These are phyloP conservation scores for Xylogone sp. DNA, from an alignment of 2,329 filamentous ascomycete genomes.

Conservation along the genomic window DNA sequence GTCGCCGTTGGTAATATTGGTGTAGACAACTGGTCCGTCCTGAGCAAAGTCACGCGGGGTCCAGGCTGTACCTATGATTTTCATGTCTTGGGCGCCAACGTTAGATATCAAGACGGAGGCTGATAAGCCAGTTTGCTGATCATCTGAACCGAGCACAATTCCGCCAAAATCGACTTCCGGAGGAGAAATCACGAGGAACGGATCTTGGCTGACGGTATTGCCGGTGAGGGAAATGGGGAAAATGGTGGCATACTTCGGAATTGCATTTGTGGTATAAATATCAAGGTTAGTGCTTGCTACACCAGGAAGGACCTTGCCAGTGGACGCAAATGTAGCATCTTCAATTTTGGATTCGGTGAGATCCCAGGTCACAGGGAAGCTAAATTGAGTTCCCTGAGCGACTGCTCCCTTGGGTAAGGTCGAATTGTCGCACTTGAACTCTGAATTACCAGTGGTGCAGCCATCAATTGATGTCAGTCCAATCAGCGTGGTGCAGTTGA, in stretches of 20 bases:
- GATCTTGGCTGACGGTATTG: conserved; percentile 31
- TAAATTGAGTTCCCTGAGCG: conserved; percentile 32
- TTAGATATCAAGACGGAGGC: conserved; percentile 34
- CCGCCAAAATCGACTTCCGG: conserved; percentile 36
- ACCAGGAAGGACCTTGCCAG: conserved; percentile 29
- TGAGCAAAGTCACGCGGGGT: conserved; percentile 19
- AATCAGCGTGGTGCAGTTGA: conserved; percentile 36
- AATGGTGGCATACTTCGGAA: conserved; percentile 31
- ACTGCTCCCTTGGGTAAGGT: conserved; percentile 34
- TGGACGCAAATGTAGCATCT: conserved; percentile 21
- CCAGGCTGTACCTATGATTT: conserved; percentile 32
- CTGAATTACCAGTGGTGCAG: conserved; percentile 30
- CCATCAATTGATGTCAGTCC: conserved; percentile 33
- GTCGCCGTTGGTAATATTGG: conserved; percentile 27
- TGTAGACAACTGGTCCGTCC: conserved; percentile 14
- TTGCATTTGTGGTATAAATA: conserved; percentile 33
- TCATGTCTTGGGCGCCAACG: conserved; percentile 31
- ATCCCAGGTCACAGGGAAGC: conserved; percentile 37
- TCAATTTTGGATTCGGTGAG: conserved; percentile 24
- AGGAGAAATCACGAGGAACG: conserved; percentile 34
- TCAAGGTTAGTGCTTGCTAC: conserved; percentile 32
- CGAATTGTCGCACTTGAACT: conserved; percentile 33
- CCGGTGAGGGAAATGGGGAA: conserved; percentile 35
- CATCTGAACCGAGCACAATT: conserved; percentile 31
- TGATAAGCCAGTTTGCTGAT: conserved; percentile 22